Base-by-base conservation (phyloP, 495 filamentous ascomycete species). In the Talaromyces liani region DNA sequence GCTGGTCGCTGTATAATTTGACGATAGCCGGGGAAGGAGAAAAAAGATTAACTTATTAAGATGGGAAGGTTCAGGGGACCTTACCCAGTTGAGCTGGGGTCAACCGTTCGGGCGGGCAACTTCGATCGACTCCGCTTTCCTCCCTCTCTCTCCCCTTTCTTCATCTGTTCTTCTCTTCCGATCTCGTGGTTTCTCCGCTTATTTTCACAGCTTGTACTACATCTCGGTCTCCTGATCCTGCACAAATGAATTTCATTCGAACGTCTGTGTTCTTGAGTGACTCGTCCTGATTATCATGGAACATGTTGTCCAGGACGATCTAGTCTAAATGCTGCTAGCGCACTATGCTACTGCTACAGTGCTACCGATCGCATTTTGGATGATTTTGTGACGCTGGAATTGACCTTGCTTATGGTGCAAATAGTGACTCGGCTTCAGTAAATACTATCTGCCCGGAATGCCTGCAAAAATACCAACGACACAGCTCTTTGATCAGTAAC, bases 21-120 rank as follows among this genome's bases (percentile, higher is more conserved):
- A 47, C 14, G 22, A 18, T 59, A 58, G 55, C 25, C 58, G 39
- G 33, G 10, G 56, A 22, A 45, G 34, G 36, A 39, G 36, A 27
- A 47, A 47, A 61, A 61, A 61, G 22, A 60, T 18, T 24, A 24
- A 24, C 22, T 24, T 24, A 24, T 24, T 39, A n/a, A 60, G 31
- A 60, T 22, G 16, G 16, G 49, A 29, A 4, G 53, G 53, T 1
- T 56, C 59, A 47, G 36, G 57, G 34, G 59, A 59, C 59, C 29
- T 61, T 47, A 61, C 59, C 59, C 20, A 20, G 59, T 61, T 61
- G 59, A 49, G 59, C 41, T 61, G 36, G 36, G 36, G 36, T 41
- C 36, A 41, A 41, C 36, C 36, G 36, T 41, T 41, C 36, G 9
- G 33, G 33, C 33, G 33, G 33, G 36, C 36, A 5, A 14, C 16